phyloP scores from a whole-genome alignment of 1,284 basidiomycete genomes.

The Fomitopsis palustris region DNA sequence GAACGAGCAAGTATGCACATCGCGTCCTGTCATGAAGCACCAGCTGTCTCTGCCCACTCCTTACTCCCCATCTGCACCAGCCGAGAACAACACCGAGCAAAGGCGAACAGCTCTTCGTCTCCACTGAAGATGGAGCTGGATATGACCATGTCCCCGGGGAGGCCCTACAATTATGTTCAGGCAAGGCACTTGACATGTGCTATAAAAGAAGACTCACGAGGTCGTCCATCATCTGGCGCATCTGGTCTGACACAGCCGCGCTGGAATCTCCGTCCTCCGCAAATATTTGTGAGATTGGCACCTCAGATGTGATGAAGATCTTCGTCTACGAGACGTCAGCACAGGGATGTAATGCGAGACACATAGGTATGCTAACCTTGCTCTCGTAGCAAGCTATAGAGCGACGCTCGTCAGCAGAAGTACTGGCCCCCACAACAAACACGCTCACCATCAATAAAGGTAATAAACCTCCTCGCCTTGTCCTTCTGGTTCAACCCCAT shows the following conservation, averaged over 20 bases:
- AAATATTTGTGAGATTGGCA: conserved; percentile 86
- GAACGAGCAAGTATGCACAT: background rate
- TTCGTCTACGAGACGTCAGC: conserved; percentile 56
- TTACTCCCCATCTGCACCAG: conserved; percentile 90
- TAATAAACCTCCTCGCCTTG: conserved; percentile 92
- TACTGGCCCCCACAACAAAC: background rate
- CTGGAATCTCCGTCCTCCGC: conserved; percentile 57
- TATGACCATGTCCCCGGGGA: conserved; percentile 72
- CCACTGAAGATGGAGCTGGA: conserved; percentile 86
- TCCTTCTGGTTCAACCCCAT: conserved; percentile 90
- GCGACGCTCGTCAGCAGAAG: no score
- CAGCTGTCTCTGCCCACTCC: conserved; percentile 76
- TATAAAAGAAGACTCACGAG: conserved; percentile 48
- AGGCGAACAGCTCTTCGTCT: conserved; percentile 94
- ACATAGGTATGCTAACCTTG: conserved; percentile 46
- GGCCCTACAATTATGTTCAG: conserved; percentile 50
- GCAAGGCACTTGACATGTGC: background rate
- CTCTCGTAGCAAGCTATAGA: conserved; percentile 83
- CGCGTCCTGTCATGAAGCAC: conserved; percentile 17
- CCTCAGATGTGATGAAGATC: conserved; percentile 86
- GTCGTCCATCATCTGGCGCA: conserved; percentile 89
- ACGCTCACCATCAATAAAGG: conserved; percentile 86
- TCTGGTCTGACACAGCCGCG: conserved; percentile 66
- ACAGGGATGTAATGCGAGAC: conserved; percentile 1
- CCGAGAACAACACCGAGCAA: conserved; percentile 88